Percentiles rank a stretch among this genome's conserved stretches.
Evolutionary conservation across 352 stramenopile species (phyloP).

Genomic region (Phytophthora megakarya): DNA sequence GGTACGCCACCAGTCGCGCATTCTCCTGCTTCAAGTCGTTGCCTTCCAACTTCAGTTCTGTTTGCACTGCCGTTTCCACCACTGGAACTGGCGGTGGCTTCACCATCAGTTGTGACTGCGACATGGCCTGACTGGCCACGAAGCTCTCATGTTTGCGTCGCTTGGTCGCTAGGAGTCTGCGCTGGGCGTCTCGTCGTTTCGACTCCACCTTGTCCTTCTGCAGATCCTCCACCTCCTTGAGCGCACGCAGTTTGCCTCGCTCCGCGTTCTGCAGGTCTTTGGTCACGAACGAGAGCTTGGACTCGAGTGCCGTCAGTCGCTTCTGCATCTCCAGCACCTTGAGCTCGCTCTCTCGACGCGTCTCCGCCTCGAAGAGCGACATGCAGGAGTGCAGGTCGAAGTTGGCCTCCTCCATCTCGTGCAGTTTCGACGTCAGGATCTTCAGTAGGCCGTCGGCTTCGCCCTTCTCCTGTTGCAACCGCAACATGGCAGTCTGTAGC

Average conservation of each 20-base stretch:
- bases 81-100: conserved; percentile 19
- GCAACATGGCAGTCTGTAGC: conserved; percentile 44
- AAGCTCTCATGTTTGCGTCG: conserved; percentile 64
- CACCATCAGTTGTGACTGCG: conserved; percentile 18
- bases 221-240: conserved; percentile 62
- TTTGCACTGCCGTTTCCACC: conserved; percentile 48
- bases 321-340: conserved; percentile 49
- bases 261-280: conserved; percentile 67
- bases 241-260: conserved; percentile 50
- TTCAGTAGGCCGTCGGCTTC: conserved; percentile 60
- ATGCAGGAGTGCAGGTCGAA: conserved; percentile 66
- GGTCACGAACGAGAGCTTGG: conserved; percentile 53
- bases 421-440: conserved; percentile 53
- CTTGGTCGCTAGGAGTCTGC: conserved; percentile 64
- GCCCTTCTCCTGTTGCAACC: conserved; percentile 55
- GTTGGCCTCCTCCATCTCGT: conserved; percentile 60
- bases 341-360: conserved; percentile 45
- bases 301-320: conserved; percentile 57
- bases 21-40: conserved; percentile 41
- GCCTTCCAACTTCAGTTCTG: conserved; percentile 17
- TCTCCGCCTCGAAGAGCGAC: conserved; percentile 57
- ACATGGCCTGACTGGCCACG: conserved; percentile 56
- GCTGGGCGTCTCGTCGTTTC: conserved; percentile 73
- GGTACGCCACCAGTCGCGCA: conserved; percentile 39
- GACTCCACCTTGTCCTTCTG: conserved; percentile 58